Conservation (phyloP, 225 moss, liverwort and hornwort species). For the Polytrichum commune region DNA sequence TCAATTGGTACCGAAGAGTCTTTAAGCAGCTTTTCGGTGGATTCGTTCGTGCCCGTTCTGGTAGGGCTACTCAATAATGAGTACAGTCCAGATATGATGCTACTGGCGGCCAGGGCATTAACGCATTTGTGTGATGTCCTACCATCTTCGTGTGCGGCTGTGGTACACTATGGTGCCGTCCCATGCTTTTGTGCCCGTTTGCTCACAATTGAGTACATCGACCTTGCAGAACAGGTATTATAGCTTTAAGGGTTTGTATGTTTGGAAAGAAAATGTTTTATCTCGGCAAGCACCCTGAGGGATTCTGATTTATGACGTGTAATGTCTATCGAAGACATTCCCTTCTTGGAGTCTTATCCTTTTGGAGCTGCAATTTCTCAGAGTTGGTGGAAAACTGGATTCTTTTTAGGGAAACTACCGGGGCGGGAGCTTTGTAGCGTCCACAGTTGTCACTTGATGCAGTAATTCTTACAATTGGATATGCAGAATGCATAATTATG, state of each 20-base stretch:
- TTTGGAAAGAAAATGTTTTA: neutral
- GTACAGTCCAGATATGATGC: slow-evolving; percentile 78
- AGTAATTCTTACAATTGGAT: neutral
- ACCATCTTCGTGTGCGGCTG: slow-evolving; percentile 80
- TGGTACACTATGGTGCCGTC: slow-evolving; percentile 76
- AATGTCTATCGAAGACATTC: no score
- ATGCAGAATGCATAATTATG: neutral
- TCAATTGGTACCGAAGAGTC: slow-evolving; percentile 84
- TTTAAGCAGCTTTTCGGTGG: slow-evolving; percentile 76
- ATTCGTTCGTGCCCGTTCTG: slow-evolving; percentile 75
- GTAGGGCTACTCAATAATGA: slow-evolving; percentile 79
- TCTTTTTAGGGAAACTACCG: no score
- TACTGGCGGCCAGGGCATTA: slow-evolving; percentile 78
- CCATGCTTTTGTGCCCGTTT: slow-evolving; percentile 72
- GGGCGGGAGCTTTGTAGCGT: neutral
- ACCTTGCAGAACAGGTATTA: slow-evolving; percentile 69
- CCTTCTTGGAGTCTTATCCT: no score
- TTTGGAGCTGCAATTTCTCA: no score
- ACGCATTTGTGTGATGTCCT: slow-evolving; percentile 79
- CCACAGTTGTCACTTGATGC: neutral
- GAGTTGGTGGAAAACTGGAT: no score
- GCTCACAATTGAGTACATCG: slow-evolving; percentile 75
- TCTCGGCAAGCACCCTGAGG: no score
- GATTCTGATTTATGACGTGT: no score
- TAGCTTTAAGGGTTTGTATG: neutral